Base-by-base conservation (phyloP, 139 green algal genomes). In the Monoraphidium neglectum region DNA sequence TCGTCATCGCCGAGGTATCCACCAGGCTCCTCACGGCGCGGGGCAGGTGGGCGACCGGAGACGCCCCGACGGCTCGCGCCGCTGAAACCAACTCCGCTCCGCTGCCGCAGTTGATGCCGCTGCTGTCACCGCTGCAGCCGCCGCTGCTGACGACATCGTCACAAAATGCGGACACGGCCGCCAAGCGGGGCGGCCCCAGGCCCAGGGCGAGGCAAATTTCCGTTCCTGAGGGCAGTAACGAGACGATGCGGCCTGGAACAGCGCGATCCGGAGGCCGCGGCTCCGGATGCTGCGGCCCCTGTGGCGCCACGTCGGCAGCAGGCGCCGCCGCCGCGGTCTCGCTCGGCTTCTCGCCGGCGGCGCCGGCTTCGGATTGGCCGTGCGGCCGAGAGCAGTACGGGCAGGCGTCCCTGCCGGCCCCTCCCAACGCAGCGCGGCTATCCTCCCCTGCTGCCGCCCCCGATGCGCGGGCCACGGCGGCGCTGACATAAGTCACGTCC, bases 151-250 rank as follows among this genome's bases (percentile, higher is more conserved):
- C n/a, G n/a, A n/a, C n/a, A n/a, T n/a, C n/a, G n/a, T 95, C 87
- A 71, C 91, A 97, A 16, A 86, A 70, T 63, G 93, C 90, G 13
- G 81, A 92, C 38, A 97, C 78, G 6, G 87, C 92, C 0, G 90
- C 77, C 43, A 97, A 60, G 37, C 93, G 82, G n/a, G 72, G 40
- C 36, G 43, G 43, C 43, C 74, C 81, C 65, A 97, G 69, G 32
- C 91, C 93, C 35, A 98, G 72, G 1, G 89, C 87, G 74, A 86
- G 89, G 26, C 95, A 51, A 18, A 97, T 94, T 66, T 98, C 90
- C 5, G 91, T 97, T 18, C 85, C 89, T 0, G 81, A 84, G 4
- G 90, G 89, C 40, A 90, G 83, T 60, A 98, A 66, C 51, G 84
- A 93, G 23, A 90, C 82, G 33, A 94, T 92, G 13, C 32, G 68